Percentiles rank a stretch among this genome's conserved stretches.
phyloP scores from a whole-genome alignment of 202 grass and related monocot species.

The Panicum hallii region DNA sequence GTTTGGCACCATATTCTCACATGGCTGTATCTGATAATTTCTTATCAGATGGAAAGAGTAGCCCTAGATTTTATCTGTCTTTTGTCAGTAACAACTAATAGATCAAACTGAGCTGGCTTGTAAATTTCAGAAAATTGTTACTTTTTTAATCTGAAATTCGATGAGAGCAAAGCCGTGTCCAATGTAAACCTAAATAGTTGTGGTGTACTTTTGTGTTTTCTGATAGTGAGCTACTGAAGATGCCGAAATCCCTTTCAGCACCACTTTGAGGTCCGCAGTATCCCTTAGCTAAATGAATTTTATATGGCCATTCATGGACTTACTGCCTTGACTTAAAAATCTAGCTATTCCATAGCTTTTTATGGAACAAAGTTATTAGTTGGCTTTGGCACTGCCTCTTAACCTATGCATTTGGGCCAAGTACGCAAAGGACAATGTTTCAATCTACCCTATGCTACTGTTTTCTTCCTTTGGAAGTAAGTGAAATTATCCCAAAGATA shows the following conservation, averaged over 20 bases:
- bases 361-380: slow-evolving; percentile 50
- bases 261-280: neutral
- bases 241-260: slow-evolving; percentile 14
- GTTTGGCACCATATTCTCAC: neutral
- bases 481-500: slow-evolving; percentile 34
- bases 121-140: neutral
- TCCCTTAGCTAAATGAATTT: slow-evolving; percentile 14
- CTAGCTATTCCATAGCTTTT: slow-evolving; percentile 25
- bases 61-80: neutral
- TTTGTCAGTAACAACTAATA: neutral
- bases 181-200: neutral
- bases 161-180: neutral
- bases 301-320: slow-evolving; percentile 23
- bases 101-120: neutral
- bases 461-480: slow-evolving; percentile 40
- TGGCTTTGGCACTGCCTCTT: slow-evolving; percentile 51
- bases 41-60: neutral
- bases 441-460: slow-evolving; percentile 43
- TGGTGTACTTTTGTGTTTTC: slow-evolving; percentile 16
- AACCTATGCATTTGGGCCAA: slow-evolving; percentile 46
- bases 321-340: slow-evolving; percentile 41
- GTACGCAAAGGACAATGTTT: slow-evolving; percentile 47
- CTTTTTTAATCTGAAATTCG: neutral
- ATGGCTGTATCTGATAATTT: neutral
- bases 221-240: slow-evolving; percentile 15